phyloP scores from a whole-genome alignment of 2,329 filamentous ascomycete genomes.

The Thielaviopsis cerberus region DNA sequence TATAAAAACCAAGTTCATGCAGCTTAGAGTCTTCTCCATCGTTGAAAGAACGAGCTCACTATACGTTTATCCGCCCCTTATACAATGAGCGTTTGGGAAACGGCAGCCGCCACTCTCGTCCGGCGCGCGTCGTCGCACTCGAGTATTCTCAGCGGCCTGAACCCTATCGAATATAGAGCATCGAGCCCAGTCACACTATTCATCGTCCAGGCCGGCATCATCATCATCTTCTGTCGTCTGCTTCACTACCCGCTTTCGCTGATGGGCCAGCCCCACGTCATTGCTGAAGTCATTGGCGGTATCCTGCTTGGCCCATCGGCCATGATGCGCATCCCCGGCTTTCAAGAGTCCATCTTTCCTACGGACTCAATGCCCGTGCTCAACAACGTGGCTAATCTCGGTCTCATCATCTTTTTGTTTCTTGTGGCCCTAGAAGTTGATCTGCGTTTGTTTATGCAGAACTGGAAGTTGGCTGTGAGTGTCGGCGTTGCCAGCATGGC shows the following conservation, averaged over 20 bases:
- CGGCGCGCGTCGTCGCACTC: conserved; percentile 24
- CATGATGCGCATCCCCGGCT: conserved; percentile 69
- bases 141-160: conserved; percentile 52
- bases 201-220: conserved; percentile 46
- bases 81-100: conserved; percentile 16
- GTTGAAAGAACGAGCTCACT: not conserved
- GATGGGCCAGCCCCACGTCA: conserved; percentile 63
- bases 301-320: conserved; percentile 74
- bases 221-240: conserved; percentile 28
- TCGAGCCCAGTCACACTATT: conserved; percentile 58
- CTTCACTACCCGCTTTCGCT: conserved; percentile 60
- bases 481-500: conserved; percentile 67
- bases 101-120: conserved; percentile 14
- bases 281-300: conserved; percentile 70
- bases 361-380: conserved; percentile 44
- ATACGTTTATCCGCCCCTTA: not conserved
- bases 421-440: conserved; percentile 78
- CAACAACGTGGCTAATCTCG: conserved; percentile 46
- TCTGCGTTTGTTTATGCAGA: conserved; percentile 53
- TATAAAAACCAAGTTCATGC: too few species aligned
- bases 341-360: conserved; percentile 61
- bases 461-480: conserved; percentile 62
- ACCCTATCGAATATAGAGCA: conserved; percentile 49
- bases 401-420: conserved; percentile 70
- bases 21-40: too few species aligned